These are phyloP conservation scores for Leishmania braziliensis DNA, from an alignment of 208 protist species.

Conservation along the genomic window DNA sequence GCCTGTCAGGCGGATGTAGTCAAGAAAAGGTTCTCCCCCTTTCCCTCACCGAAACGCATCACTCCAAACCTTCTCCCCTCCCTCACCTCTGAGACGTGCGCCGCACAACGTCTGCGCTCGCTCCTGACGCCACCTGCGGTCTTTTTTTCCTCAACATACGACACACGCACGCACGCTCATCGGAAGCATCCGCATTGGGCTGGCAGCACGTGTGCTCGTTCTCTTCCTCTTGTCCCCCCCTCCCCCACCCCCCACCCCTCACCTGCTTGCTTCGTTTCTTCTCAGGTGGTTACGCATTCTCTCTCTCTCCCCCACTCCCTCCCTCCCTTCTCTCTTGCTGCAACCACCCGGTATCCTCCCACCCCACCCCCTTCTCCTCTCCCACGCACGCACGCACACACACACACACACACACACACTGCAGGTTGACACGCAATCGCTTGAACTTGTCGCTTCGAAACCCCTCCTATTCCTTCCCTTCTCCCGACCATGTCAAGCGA, in stretches of 20 bases:
- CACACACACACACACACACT: neutral
- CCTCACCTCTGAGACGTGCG: neutral
- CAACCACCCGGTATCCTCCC: neutral
- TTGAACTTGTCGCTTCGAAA: neutral
- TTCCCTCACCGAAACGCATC: neutral
- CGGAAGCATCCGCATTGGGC: neutral
- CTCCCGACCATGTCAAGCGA: conserved; percentile 28
- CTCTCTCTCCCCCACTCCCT: neutral
- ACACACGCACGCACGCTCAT: too few species aligned
- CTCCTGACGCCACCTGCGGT: neutral
- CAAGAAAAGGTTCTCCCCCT: neutral
- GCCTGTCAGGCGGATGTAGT: neutral
- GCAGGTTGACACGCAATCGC: neutral
- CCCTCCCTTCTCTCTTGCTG: neutral
- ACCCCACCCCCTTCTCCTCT: neutral
- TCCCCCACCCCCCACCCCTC: neutral
- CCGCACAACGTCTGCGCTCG: neutral
- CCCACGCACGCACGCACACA: neutral
- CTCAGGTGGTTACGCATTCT: neutral
- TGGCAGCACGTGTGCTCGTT: neutral
- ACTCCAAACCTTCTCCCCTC: neutral
- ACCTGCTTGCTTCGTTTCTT: neutral
- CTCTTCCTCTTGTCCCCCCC: neutral
- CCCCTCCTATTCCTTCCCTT: neutral
- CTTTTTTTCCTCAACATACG: too few species aligned